Evolutionary conservation across 208 protist species (phyloP).

Genomic region (Wallacemonas sp.): DNA sequence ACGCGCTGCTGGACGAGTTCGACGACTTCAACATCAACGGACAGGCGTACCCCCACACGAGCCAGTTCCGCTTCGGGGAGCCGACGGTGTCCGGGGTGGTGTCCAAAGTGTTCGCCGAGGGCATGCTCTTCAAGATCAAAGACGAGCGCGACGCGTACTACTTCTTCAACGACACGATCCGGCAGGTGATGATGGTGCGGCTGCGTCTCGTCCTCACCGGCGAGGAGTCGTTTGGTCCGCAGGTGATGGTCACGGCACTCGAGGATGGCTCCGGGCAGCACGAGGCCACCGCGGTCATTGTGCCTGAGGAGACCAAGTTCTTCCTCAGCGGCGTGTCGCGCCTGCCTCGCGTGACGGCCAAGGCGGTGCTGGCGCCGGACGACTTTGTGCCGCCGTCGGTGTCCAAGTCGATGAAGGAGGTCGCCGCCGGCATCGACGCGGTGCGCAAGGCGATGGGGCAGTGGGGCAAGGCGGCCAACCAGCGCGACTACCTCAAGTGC

Average conservation of each 20-base stretch:
- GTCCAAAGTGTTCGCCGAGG: conserved; percentile 36
- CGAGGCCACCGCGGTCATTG: conserved; percentile 44
- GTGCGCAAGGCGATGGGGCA: conserved; percentile 33
- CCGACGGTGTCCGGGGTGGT: conserved; percentile 36
- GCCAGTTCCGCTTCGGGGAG: conserved; percentile 37
- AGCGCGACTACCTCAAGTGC: conserved; percentile 36
- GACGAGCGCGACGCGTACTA: conserved; percentile 39
- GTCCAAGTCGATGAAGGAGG: conserved; percentile 27
- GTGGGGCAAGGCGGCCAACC: conserved; percentile 38
- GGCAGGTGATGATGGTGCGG: conserved; percentile 62
- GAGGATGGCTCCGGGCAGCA: conserved; percentile 24
- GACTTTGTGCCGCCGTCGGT: conserved; percentile 52
- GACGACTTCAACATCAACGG: conserved; percentile 46
- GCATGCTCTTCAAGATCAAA: conserved; percentile 57
- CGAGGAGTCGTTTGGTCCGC: conserved; percentile 40
- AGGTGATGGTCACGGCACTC: conserved; percentile 25
- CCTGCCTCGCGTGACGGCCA: conserved; percentile 38
- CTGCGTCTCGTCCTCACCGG: conserved; percentile 34
- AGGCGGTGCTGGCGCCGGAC: conserved; percentile 36
- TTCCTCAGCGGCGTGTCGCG: conserved; percentile 34
- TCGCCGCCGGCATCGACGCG: conserved; percentile 30
- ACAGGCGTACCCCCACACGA: conserved; percentile 27
- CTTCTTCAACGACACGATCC: conserved; percentile 80
- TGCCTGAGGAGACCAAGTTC: conserved; percentile 62
- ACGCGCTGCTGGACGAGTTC: conserved; percentile 48